Conservation (phyloP, 805 yeast species). For the Ogataea glucozyma region DNA sequence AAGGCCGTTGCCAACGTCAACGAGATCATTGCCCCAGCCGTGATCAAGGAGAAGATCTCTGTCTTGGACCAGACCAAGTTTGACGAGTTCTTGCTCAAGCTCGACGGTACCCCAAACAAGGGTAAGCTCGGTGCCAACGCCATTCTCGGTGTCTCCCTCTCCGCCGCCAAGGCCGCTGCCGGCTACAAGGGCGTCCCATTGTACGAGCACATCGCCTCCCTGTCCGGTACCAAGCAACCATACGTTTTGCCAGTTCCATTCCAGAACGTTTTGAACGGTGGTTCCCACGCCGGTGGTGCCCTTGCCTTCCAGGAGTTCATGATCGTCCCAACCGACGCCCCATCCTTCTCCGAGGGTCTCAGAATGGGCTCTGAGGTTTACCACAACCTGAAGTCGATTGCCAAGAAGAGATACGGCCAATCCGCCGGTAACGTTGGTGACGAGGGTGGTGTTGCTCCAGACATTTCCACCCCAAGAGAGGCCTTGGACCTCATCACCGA, state of each 20-base stretch:
- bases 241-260: constrained; percentile 97
- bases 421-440: constrained; percentile 99
- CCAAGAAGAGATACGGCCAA: constrained; percentile 95
- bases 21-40: constrained; percentile 91
- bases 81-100: constrained; percentile 79
- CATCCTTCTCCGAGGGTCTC: constrained; percentile 89
- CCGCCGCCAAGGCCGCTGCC: constrained; percentile 97
- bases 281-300: constrained; percentile 99
- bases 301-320: constrained; percentile 99
- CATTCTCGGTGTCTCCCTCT: constrained; percentile 95
- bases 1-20: constrained; percentile 97
- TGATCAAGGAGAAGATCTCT: constrained; percentile 76
- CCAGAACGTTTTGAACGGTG: constrained; percentile 99
- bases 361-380: constrained; percentile 97
- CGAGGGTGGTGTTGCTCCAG: constrained; percentile 99
- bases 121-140: constrained; percentile 98
- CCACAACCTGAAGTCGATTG: constrained; percentile 90
- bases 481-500: constrained; percentile 91
- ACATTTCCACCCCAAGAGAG: constrained; percentile 91
- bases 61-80: constrained; percentile 83
- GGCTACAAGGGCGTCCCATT: constrained; percentile 93
- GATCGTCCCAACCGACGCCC: constrained; percentile 95
- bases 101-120: constrained; percentile 98
- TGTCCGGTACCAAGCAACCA: constrained; percentile 76
- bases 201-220: constrained; percentile 84